phyloP scores from a whole-genome alignment of 2,329 filamentous ascomycete species.

The Sporothrix phasma region DNA sequence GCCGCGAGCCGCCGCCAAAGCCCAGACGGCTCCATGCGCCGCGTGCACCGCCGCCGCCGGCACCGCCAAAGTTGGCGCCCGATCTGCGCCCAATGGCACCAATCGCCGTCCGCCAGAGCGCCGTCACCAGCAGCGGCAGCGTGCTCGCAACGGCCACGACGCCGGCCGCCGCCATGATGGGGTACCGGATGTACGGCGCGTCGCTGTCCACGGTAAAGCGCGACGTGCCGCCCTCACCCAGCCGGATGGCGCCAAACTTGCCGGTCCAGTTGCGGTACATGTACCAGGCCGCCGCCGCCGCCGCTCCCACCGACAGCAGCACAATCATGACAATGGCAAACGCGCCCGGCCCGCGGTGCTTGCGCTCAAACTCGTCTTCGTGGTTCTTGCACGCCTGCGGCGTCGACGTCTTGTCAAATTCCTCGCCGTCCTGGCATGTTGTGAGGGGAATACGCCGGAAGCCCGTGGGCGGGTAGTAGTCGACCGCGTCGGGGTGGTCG shows the following conservation, averaged over 20 bases:
- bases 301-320: conserved; percentile 60
- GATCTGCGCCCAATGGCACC: conserved; percentile 40
- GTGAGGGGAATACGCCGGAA: conserved; percentile 85
- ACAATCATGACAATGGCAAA: conserved; percentile 69
- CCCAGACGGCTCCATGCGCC: conserved; percentile 39
- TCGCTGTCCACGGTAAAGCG: conserved; percentile 48
- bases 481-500: conserved; percentile 55
- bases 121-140: conserved; percentile 60
- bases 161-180: conserved; percentile 63
- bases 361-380: conserved; percentile 65
- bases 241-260: conserved; percentile 84
- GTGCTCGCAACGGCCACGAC: conserved; percentile 49
- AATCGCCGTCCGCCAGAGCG: conserved; percentile 58
- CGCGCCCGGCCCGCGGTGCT: conserved; percentile 58
- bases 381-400: conserved; percentile 63
- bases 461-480: conserved; percentile 77
- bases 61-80: conserved; percentile 28
- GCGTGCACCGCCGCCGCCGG: conserved; percentile 31
- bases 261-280: conserved; percentile 76
- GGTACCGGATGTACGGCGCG: conserved; percentile 69
- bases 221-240: conserved; percentile 55
- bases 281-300: conserved; percentile 68
- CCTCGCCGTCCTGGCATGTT: conserved; percentile 67
- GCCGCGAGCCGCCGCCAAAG: conserved; percentile 46
- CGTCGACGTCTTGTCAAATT: conserved; percentile 58